Base-by-base conservation (phyloP, 2,329 filamentous ascomycete genomes). In the Aspergillus latus region DNA sequence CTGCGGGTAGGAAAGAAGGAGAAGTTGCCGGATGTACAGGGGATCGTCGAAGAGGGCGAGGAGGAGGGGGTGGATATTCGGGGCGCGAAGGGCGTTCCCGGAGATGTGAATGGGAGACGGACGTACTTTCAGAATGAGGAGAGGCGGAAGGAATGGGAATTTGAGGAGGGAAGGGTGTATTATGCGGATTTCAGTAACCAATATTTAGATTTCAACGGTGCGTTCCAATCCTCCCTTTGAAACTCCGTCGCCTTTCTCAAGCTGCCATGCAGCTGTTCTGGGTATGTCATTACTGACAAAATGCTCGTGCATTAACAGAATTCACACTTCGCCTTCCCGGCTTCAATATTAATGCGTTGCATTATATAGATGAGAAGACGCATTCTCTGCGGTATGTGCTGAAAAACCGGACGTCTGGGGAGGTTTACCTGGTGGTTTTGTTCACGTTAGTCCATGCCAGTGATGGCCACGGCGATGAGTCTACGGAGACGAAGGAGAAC, bases 331-430 rank as follows among this genome's bases (percentile, higher is more conserved):
- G 70, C 8, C 59, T 76, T 28, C 73, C 72, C 29, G 71, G 73
- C 1, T 72, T 75, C 52, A 61, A 58, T n/a, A 61, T 74, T 44
- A 72, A 71, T 54, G 66, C 74, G 47, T 61, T 67, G 40, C 67
- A 72, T 47, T 74, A 75, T 54, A 72, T 78, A n/a, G 69, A 76
- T 66, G 82, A 84, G 70, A 89, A 89, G 80, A 88, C 89, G 79
- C 90, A 95, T 76, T 82, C 86, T 64, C 84, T 95, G 76, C 92
- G 92, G 82, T 97, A 97, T 75, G 90, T 95, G 57, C 82, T 97
- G 68, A 93, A 92, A 70, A 89, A 97, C 74, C 85, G 84, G 59
- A 74, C 80, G 21, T 93, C 89, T 0, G 84, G 84, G 48, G 83
- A 89, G 34, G 82, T 90, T 13, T 90, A 96, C 65, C 84, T 96